Evolutionary conservation across 768 basidiomycete species (phyloP).

Genomic region (Lentinula raphanica): DNA sequence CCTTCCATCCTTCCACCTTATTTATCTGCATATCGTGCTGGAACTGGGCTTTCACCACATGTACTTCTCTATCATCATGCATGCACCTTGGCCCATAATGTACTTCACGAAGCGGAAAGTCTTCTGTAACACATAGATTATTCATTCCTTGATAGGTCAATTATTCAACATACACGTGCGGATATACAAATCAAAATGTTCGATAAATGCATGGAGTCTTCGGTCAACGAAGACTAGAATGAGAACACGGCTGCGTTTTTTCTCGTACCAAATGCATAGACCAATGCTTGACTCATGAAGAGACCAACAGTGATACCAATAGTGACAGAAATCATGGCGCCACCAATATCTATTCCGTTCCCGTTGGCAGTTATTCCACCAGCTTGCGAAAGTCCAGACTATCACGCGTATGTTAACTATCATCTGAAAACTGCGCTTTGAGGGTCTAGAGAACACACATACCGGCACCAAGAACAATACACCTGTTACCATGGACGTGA

Average conservation of each 20-base stretch:
- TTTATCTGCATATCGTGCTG: neutral
- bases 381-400: constrained; percentile 84
- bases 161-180: too few species aligned
- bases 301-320: constrained; percentile 88
- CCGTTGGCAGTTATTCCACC: constrained; percentile 81
- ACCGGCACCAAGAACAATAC: constrained; percentile 86
- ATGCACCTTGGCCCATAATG: neutral
- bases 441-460: constrained; percentile 29
- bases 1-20: neutral
- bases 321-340: constrained; percentile 85
- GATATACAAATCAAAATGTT: constrained; percentile 6
- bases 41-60: neutral
- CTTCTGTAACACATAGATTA: too few species aligned
- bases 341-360: constrained; percentile 77
- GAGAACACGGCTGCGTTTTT: constrained; percentile 86
- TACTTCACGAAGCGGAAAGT: too few species aligned
- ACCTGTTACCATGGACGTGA: constrained; percentile 87
- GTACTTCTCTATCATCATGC: neutral
- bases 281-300: constrained; percentile 82
- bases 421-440: neutral
- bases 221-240: constrained; percentile 37
- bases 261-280: constrained; percentile 79
- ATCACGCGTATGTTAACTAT: constrained; percentile 5
- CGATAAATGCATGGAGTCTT: neutral
- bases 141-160: too few species aligned